Percentiles rank a stretch among this genome's conserved stretches.
Conservation (phyloP, 306 rosid genomes). For the Phaseolus lunatus region DNA sequence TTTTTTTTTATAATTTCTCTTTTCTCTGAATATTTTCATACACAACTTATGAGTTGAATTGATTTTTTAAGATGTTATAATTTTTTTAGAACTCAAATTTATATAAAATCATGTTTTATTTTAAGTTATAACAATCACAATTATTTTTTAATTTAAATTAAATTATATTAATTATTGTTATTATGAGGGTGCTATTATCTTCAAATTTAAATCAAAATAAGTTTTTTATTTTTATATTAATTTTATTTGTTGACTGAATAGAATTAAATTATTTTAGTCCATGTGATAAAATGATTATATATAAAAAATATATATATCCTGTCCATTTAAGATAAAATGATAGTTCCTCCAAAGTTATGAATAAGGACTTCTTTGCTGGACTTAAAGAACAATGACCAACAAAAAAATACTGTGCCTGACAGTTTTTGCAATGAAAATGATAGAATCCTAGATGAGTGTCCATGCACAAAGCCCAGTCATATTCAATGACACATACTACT, state of each 20-base stretch:
- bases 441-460: neutral
- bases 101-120: neutral
- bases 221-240: neutral
- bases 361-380: neutral
- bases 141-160: neutral
- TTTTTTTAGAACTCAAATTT: neutral
- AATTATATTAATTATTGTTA: neutral
- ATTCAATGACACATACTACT: conserved; percentile 18
- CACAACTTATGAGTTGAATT: neutral
- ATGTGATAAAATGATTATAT: neutral
- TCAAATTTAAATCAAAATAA: neutral
- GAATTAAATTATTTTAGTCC: neutral
- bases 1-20: neutral
- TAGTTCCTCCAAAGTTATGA: neutral
- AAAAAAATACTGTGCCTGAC: conserved; percentile 20
- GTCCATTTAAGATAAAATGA: neutral
- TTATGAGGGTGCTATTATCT: neutral
- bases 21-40: neutral
- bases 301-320: neutral
- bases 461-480: neutral
- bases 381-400: conserved; percentile 8
- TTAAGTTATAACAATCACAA: too few species aligned
- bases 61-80: neutral
- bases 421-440: neutral
- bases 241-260: neutral